Evolutionary conservation across 805 yeast species (phyloP).

Genomic region (Saturnispora hagleri): DNA sequence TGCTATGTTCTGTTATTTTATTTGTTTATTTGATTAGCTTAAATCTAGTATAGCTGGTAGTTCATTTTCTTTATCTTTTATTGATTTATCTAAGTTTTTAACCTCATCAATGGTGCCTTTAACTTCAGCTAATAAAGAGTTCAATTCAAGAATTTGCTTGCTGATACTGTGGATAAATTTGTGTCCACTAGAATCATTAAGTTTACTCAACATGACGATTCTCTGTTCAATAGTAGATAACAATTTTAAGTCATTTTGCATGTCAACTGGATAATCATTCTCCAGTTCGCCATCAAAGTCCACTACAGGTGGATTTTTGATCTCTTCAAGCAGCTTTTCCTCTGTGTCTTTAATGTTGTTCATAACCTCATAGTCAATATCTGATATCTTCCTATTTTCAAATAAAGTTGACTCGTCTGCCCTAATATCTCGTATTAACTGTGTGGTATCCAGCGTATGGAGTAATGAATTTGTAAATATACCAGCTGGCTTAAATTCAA

Average conservation of each 20-base stretch:
- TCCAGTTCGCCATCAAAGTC: neutral
- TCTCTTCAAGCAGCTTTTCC: neutral
- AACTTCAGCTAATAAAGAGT: neutral
- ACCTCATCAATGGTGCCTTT: neutral
- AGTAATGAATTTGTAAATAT: constrained; percentile 13
- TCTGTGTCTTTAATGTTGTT: constrained; percentile 2
- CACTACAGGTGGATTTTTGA: neutral
- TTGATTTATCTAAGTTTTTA: neutral
- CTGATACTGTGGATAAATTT: neutral
- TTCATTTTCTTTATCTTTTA: neutral
- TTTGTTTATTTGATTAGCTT: neutral
- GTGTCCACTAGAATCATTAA: neutral
- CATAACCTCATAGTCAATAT: constrained; percentile 10
- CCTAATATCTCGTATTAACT: constrained; percentile 12
- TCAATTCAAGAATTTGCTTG: neutral
- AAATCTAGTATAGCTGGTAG: neutral
- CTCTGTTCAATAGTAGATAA: neutral
- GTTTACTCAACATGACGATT: neutral
- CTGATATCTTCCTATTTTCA: constrained; percentile 7
- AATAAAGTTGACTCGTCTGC: constrained; percentile 12
- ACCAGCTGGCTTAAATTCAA: constrained; percentile 6
- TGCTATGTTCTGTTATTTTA: neutral
- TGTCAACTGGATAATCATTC: neutral
- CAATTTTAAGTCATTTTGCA: neutral
- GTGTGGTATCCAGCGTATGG: constrained; percentile 12